Evolutionary conservation across 2,329 filamentous ascomycete genomes (phyloP).

Genomic region (Fusarium nisikadoi): DNA sequence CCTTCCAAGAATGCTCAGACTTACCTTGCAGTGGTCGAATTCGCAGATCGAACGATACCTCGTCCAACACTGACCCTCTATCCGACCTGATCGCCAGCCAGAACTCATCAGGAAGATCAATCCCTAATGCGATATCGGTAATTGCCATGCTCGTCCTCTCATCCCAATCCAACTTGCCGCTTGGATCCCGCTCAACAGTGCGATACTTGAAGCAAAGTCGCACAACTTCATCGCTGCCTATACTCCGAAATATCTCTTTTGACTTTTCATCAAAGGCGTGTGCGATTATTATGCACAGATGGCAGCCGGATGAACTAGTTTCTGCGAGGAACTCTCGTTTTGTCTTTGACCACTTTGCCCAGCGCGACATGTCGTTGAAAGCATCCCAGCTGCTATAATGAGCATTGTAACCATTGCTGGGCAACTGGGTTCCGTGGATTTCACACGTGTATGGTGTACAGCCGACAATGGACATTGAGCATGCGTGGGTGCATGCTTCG

Average conservation of each 20-base stretch:
- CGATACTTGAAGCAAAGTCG: background rate
- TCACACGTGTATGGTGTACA: background rate
- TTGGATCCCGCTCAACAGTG: background rate
- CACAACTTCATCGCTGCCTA: background rate
- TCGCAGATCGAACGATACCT: background rate
- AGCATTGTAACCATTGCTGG: rapidly evolving
- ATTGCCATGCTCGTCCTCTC: conserved; percentile 2
- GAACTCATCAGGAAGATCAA: background rate
- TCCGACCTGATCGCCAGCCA: background rate
- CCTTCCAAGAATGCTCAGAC: rapidly evolving
- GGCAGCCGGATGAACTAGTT: background rate
- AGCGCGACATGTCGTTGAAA: background rate
- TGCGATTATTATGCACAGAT: background rate
- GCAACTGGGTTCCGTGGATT: background rate
- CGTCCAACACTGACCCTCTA: rapidly evolving
- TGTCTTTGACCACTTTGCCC: conserved; percentile 4
- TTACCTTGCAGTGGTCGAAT: background rate
- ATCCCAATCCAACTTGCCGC: background rate
- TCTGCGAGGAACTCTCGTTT: background rate
- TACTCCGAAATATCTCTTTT: background rate
- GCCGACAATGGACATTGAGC: background rate
- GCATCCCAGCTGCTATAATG: rapidly evolving
- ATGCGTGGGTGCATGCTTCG: background rate
- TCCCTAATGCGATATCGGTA: background rate
- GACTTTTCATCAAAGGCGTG: background rate